phyloP scores from a whole-genome alignment of 805 yeast species.

The Sugiyamaella lignohabitans region DNA sequence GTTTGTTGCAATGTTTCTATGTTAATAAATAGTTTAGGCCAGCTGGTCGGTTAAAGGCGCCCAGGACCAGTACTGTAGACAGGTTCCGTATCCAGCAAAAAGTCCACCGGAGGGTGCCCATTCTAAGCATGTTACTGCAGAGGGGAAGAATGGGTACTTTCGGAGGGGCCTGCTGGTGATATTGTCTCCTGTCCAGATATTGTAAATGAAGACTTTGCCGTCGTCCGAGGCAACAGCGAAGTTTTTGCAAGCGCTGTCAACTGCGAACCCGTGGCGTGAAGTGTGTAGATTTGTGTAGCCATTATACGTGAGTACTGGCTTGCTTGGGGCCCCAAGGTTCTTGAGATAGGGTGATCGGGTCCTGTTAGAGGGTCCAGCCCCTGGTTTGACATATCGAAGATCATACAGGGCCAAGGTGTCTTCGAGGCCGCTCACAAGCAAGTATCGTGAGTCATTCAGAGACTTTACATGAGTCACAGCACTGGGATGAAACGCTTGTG shows the following conservation, averaged over 20 bases:
- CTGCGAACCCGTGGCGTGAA: slow-evolving; percentile 13
- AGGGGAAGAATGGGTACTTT: background rate
- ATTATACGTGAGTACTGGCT: background rate
- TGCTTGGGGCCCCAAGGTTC: background rate
- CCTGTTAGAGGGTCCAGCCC: no score
- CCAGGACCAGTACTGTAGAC: slow-evolving; percentile 3
- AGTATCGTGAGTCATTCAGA: slow-evolving; percentile 8
- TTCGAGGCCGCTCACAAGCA: slow-evolving; percentile 22
- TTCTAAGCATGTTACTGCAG: background rate
- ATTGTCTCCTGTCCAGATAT: slow-evolving; percentile 3
- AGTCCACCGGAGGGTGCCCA: slow-evolving; percentile 2
- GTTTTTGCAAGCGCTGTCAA: slow-evolving; percentile 7
- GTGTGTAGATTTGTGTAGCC: slow-evolving; percentile 10
- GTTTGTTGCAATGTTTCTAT: no score
- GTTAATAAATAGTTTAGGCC: no score
- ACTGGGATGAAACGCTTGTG: slow-evolving; percentile 13
- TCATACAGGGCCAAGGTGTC: slow-evolving; percentile 18
- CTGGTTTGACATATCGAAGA: slow-evolving; percentile 3
- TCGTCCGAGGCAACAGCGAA: slow-evolving; percentile 14
- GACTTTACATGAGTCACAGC: slow-evolving; percentile 21
- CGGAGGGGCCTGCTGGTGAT: background rate
- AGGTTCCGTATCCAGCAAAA: slow-evolving; percentile 1
- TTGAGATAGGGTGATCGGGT: slow-evolving; percentile 1
- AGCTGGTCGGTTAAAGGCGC: background rate
- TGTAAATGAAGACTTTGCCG: slow-evolving; percentile 5